phyloP scores from a whole-genome alignment of 139 green algal species.

The Chlamydomonas schloesseri region DNA sequence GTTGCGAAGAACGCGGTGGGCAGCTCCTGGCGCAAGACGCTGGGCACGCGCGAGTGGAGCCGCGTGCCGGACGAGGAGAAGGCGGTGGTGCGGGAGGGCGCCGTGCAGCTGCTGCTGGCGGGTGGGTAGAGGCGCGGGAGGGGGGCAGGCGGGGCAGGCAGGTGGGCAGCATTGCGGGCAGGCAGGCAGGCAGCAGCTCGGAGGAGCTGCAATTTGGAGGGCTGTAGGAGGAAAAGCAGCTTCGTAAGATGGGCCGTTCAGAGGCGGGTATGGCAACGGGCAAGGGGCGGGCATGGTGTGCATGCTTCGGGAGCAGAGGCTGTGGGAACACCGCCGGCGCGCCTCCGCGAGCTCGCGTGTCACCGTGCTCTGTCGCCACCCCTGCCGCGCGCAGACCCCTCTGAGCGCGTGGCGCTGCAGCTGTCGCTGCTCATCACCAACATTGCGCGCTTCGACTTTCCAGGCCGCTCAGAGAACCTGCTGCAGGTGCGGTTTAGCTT shows the following conservation, averaged over 20 bases:
- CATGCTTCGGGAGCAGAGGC: too few relatives aligned
- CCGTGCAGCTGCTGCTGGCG: slow-evolving; percentile 62
- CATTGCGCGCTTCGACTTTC: slow-evolving; percentile 82
- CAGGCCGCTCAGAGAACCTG: slow-evolving; percentile 40
- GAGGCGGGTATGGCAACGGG: too few relatives aligned
- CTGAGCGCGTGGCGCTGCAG: slow-evolving; percentile 73
- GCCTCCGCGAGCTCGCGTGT: too few relatives aligned
- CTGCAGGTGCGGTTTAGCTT: neutral
- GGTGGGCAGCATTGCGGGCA: neutral
- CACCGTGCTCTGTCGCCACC: too few relatives aligned
- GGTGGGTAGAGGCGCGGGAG: slow-evolving; percentile 42
- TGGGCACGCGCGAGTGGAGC: slow-evolving; percentile 77
- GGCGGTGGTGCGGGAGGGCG: slow-evolving; percentile 58
- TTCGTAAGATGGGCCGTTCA: too few relatives aligned
- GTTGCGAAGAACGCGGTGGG: slow-evolving; percentile 88
- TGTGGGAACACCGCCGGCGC: too few relatives aligned
- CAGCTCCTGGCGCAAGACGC: slow-evolving; percentile 83
- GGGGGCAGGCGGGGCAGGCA: neutral
- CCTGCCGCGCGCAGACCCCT: slow-evolving; percentile 33
- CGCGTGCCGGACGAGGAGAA: slow-evolving; percentile 79
- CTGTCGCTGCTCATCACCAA: slow-evolving; percentile 81
- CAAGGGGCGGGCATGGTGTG: too few relatives aligned
- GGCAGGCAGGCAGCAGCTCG: too few relatives aligned
- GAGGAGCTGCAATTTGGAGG: neutral
- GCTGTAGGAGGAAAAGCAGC: neutral